Evolutionary conservation across 257 asterid species (phyloP).

Genomic region (Jacaranda copaia): DNA sequence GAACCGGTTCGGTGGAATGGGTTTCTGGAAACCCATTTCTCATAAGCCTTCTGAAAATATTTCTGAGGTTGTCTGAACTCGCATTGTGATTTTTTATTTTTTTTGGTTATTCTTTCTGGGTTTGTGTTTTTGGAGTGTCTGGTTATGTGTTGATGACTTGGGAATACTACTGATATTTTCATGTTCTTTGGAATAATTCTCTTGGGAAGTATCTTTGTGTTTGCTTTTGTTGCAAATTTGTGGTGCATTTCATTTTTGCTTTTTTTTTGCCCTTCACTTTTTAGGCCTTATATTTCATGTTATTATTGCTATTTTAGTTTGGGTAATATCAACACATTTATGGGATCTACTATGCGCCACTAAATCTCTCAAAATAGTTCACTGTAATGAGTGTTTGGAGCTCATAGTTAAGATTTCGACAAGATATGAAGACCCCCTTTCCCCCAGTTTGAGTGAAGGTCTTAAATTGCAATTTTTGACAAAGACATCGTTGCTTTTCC

Average conservation of each 20-base stretch:
- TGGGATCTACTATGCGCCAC: neutral
- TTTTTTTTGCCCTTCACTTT: neutral
- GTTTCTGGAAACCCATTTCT: slow-evolving; percentile 84
- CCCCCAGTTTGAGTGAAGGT: neutral
- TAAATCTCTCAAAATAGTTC: slow-evolving; percentile 2
- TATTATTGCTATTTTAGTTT: neutral
- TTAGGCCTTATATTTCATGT: neutral
- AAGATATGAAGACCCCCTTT: neutral
- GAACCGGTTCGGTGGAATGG: slow-evolving; percentile 86
- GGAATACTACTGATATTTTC: neutral
- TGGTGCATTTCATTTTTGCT: neutral
- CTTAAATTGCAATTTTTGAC: slow-evolving; percentile 21
- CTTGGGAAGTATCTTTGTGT: neutral
- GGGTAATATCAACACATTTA: neutral
- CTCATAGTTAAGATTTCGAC: slow-evolving; percentile 16
- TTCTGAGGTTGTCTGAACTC: slow-evolving; percentile 48
- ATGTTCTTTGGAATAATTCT: neutral
- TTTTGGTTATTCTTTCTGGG: slow-evolving; percentile 14
- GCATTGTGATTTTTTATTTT: neutral
- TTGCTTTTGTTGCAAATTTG: neutral
- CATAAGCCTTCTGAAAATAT: slow-evolving; percentile 44
- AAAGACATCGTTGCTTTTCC: too few relatives aligned
- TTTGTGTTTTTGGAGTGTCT: slow-evolving; percentile 4
- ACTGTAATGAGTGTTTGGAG: neutral
- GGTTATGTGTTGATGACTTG: neutral